phyloP scores from a whole-genome alignment of 345 rosid species.

The Salix purpurea region DNA sequence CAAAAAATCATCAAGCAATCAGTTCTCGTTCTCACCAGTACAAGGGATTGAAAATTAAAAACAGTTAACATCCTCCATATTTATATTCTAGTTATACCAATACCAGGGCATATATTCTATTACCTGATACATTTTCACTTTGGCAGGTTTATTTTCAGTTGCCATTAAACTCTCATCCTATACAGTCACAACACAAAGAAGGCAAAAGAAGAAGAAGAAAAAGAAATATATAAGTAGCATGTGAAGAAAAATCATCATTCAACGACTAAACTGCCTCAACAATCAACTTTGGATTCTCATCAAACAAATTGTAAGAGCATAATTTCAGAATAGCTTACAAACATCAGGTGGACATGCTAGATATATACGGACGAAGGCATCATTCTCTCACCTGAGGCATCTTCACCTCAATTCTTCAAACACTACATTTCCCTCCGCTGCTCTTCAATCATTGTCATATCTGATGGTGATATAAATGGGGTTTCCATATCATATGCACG shows the following conservation, averaged over 20 bases:
- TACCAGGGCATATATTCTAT: no score
- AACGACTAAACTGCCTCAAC: background rate
- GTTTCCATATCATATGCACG: constrained; percentile 57
- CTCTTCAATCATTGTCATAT: constrained; percentile 29
- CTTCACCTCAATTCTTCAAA: constrained; percentile 20
- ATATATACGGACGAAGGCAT: background rate
- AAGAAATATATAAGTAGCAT: background rate
- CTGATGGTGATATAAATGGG: constrained; percentile 40
- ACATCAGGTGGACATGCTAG: background rate
- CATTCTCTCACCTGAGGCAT: constrained; percentile 32
- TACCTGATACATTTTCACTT: no score
- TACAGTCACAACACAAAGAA: no score
- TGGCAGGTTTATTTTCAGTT: no score
- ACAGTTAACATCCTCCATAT: no score
- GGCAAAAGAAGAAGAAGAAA: no score
- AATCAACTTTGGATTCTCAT: background rate
- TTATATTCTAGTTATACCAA: no score
- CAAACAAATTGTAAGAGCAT: background rate
- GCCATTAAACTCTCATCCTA: no score
- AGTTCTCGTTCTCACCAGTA: no score
- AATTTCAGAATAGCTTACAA: background rate
- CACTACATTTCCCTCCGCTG: constrained; percentile 34
- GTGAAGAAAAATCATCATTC: constrained; percentile 1
- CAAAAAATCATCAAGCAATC: no score
- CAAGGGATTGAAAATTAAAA: no score